These are phyloP conservation scores for Aspergillus wentii DNA, from an alignment of 495 filamentous ascomycete species.

Conservation along the genomic window DNA sequence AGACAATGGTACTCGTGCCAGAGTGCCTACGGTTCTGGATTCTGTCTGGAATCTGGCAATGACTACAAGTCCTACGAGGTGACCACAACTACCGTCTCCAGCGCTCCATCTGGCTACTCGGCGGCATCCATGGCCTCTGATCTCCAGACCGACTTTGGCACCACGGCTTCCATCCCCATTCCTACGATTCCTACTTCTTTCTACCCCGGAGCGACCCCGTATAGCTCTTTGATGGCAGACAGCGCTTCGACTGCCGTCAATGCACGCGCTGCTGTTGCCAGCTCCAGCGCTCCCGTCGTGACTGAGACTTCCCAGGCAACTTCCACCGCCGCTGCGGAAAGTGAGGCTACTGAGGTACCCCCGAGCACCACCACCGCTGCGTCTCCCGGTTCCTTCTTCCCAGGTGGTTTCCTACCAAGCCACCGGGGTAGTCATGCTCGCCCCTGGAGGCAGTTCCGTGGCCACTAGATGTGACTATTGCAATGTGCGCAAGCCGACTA, in stretches of 20 bases:
- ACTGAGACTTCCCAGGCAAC: background rate
- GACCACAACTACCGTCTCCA: constrained; percentile 30
- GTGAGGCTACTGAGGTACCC: background rate
- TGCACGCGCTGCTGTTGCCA: constrained; percentile 1
- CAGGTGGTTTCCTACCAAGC: too few species aligned
- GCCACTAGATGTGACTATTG: too few species aligned
- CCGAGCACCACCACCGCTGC: too few species aligned
- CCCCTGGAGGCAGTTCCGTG: too few species aligned
- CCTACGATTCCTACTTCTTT: constrained; percentile 51
- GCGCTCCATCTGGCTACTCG: constrained; percentile 39
- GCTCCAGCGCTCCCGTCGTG: background rate
- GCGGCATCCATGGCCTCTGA: constrained; percentile 47
- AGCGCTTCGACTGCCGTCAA: background rate
- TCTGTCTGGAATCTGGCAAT: constrained; percentile 33
- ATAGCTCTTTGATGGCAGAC: constrained; percentile 15
- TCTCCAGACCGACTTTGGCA: constrained; percentile 37
- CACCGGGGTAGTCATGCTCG: too few species aligned
- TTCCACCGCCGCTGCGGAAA: background rate
- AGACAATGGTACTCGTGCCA: constrained; percentile 42
- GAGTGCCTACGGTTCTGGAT: constrained; percentile 46
- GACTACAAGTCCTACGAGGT: constrained; percentile 20
- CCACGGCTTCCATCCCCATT: constrained; percentile 45
- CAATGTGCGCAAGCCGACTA: too few species aligned
- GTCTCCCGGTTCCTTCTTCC: too few species aligned
- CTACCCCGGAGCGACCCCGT: constrained; percentile 44